These are phyloP conservation scores for Cronartium quercuum DNA, from an alignment of 1,284 basidiomycete genomes.

Conservation along the genomic window DNA sequence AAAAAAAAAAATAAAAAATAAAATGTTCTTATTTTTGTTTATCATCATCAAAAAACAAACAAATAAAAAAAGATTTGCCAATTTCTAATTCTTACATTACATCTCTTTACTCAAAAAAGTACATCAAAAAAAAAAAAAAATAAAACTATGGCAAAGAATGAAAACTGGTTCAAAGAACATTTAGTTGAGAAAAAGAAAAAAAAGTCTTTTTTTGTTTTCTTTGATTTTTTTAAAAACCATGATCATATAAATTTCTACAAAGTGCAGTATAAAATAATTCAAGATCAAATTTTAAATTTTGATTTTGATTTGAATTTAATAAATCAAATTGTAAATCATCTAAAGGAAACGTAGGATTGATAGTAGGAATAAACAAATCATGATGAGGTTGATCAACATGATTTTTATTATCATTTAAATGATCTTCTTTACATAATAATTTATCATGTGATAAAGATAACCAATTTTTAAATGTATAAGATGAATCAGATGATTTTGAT, in stretches of 20 bases:
- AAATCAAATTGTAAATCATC: conserved; percentile 7
- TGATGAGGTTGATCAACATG: neutral
- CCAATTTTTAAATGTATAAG: neutral
- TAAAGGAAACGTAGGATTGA: conserved; percentile 18
- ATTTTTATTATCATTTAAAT: conserved; percentile 2
- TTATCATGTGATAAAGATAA: neutral
- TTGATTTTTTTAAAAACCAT: conserved; percentile 26
- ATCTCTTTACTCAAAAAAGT: too few relatives aligned
- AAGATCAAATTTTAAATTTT: neutral
- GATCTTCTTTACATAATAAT: neutral
- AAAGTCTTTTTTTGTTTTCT: neutral
- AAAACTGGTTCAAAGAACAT: too few relatives aligned
- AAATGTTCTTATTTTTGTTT: too few relatives aligned
- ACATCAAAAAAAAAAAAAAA: too few relatives aligned
- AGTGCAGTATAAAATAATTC: conserved; percentile 20
- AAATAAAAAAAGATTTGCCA: too few relatives aligned
- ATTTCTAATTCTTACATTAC: too few relatives aligned
- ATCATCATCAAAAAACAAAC: too few relatives aligned
- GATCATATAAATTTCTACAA: conserved; percentile 29
- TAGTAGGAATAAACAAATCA: neutral
- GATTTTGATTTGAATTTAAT: neutral
- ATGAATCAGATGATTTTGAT: neutral
- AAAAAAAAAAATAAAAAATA: too few relatives aligned
- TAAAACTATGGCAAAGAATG: too few relatives aligned
- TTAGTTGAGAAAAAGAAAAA: too few relatives aligned